Conservation (phyloP, 106 monocot species). For the Dactylorhiza incarnata region DNA sequence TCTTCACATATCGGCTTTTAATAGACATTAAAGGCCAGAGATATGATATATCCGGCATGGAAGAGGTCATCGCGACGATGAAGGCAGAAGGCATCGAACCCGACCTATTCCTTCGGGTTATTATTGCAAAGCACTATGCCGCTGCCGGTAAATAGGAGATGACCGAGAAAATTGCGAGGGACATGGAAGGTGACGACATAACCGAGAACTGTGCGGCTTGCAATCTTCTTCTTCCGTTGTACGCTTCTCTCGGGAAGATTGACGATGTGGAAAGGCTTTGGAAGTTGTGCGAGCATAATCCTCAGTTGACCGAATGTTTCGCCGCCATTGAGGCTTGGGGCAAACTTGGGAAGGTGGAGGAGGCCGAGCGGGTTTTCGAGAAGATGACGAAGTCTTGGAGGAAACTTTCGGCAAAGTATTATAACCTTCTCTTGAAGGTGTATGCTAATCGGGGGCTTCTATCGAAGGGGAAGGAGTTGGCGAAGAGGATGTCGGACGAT, state of each 20-base stretch:
- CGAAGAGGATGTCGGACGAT: slow-evolving; percentile 50
- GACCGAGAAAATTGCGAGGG: slow-evolving; percentile 39
- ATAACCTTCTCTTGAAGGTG: slow-evolving; percentile 52
- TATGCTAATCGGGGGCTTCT: slow-evolving; percentile 66
- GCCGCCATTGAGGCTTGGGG: slow-evolving; percentile 82
- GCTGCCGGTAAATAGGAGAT: slow-evolving; percentile 40
- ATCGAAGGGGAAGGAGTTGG: slow-evolving; percentile 61
- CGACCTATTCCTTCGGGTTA: slow-evolving; percentile 29
- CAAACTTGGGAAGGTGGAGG: slow-evolving; percentile 48
- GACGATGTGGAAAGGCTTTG: slow-evolving; percentile 79
- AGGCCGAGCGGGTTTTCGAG: slow-evolving; percentile 68
- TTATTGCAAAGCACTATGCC: slow-evolving; percentile 58
- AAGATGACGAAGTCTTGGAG: slow-evolving; percentile 39
- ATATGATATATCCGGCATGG: slow-evolving; percentile 71
- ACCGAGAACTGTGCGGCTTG: slow-evolving; percentile 41
- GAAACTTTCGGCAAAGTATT: slow-evolving; percentile 35
- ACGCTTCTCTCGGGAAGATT: slow-evolving; percentile 50
- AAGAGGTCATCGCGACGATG: slow-evolving; percentile 65
- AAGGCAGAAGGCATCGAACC: slow-evolving; percentile 61
- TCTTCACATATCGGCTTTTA: slow-evolving; percentile 73
- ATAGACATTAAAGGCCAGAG: slow-evolving; percentile 68
- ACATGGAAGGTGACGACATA: slow-evolving; percentile 67
- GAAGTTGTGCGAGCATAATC: slow-evolving; percentile 36
- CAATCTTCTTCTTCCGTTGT: slow-evolving; percentile 46
- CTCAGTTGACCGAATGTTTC: slow-evolving; percentile 24